Base-by-base conservation (phyloP, 495 filamentous ascomycete genomes). In the Chlorociboria aeruginascens region DNA sequence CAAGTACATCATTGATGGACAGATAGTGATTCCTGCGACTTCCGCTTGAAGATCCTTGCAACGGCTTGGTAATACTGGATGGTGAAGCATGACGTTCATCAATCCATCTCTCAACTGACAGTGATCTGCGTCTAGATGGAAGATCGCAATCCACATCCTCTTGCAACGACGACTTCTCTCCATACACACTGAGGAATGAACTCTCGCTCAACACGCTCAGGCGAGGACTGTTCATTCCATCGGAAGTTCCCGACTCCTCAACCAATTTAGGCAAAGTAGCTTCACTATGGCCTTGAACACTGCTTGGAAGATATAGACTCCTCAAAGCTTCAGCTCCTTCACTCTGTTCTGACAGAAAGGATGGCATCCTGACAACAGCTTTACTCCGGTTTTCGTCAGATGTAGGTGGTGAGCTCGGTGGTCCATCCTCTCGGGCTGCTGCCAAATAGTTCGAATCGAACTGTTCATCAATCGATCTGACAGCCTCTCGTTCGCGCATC, bases 201-300 rank as follows among this genome's bases (percentile, higher is more conserved):
- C 82, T 86, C 61, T 90, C 83, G 57, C 85, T 89, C 28, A 90
- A 70, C 13, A 85, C 71, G 52, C 85, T 89, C 14, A 89, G 65
- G 40, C 81, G 73, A 7, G 83, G 83, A 42, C 82, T 86, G 40
- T 63, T 59, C 47, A 71, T 53, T 43, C 61, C 59, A 46, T 66
- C 68, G 38, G 52, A 47, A 14, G 62, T 59, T 29, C 53, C 60
- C 8, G 30, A 29, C 48, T 39, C 57, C 50, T 40, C 61, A 40
- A 9, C 67, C 66, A 46, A 50, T 60, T n/a, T 60, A 56, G 34
- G 66, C 62, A 52, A 65, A 62, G 29, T 57, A 43, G 69, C 54
- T 49, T 69, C 72, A 33, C 65, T 55, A 4, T 61, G 42, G 37
- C 66, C 68, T 14, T 73, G 71, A 17, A 66, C 67, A 10, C 66